Evolutionary conservation across 169 alveolate genomes (phyloP).

Genomic region (Perkinsus olseni): DNA sequence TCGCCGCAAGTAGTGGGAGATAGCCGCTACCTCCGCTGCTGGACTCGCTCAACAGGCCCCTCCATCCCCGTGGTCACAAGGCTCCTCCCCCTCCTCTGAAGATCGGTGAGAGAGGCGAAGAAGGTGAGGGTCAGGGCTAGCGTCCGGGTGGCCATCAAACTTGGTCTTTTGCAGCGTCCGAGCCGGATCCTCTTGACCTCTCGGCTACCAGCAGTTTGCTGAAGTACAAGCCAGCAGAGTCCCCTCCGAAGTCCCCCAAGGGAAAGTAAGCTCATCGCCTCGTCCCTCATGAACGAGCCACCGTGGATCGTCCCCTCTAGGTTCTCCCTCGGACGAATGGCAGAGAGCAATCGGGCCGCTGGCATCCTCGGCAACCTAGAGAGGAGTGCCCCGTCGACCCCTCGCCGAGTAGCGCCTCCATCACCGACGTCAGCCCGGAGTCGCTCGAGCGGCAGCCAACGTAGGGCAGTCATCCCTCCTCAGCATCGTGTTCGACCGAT

Average conservation of each 20-base stretch:
- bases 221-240: not conserved
- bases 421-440: not conserved
- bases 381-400: not conserved
- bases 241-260: not conserved
- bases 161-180: not conserved
- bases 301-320: not conserved
- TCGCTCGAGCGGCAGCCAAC: not conserved
- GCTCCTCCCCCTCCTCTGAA: not conserved
- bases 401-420: not conserved
- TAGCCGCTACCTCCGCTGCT: too few relatives aligned
- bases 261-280: not conserved
- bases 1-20: too few relatives aligned
- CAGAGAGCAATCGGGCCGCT: not conserved
- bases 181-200: not conserved
- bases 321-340: not conserved
- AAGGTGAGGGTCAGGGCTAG: not conserved
- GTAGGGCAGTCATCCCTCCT: too few relatives aligned
- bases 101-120: not conserved
- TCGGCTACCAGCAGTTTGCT: not conserved
- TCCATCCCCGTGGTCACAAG: too few relatives aligned
- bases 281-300: too few relatives aligned
- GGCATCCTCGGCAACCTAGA: not conserved
- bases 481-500: too few relatives aligned
- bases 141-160: not conserved
- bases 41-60: too few relatives aligned